Percentiles rank a stretch among this genome's conserved stretches.
Conservation (phyloP, 805 yeast genomes). For the Saccharomycopsis sp. region DNA sequence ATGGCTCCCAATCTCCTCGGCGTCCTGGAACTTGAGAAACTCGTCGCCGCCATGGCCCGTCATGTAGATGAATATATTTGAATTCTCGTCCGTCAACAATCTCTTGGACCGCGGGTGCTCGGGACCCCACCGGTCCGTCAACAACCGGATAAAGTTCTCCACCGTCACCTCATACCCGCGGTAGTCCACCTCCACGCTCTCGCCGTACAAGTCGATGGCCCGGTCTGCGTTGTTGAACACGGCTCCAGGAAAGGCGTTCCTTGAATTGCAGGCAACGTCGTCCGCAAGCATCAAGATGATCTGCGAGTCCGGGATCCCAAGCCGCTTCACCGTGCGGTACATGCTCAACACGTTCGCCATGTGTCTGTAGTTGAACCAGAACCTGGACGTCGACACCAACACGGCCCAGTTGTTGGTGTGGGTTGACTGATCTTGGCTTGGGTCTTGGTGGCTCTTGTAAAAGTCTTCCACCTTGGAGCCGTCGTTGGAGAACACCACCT, state of each 20-base stretch:
- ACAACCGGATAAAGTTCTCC: conserved; percentile 83
- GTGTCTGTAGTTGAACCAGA: conserved; percentile 98
- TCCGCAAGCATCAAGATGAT: conserved; percentile 93
- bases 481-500: no score
- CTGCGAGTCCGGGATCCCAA: conserved; percentile 97
- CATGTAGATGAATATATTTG: conserved; percentile 88
- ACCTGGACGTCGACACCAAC: conserved; percentile 87
- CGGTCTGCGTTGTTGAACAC: conserved; percentile 92
- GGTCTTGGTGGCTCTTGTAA: no score
- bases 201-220: conserved; percentile 88
- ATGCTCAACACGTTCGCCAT: conserved; percentile 93
- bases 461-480: no score
- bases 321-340: conserved; percentile 89
- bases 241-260: conserved; percentile 93
- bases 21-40: conserved; percentile 94
- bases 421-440: no score
- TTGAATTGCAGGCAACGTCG: conserved; percentile 93
- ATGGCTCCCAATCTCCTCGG: conserved; percentile 91
- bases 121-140: conserved; percentile 93
- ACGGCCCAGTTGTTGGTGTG: conserved; percentile 77
- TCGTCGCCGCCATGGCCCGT: conserved; percentile 99
- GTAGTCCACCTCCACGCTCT: conserved; percentile 90
- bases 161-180: conserved; percentile 98
- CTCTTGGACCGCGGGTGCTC: conserved; percentile 91
- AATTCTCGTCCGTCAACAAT: conserved; percentile 83